Percentiles rank a stretch among this genome's conserved stretches.
These are phyloP conservation scores for Anthostomella pinea DNA, from an alignment of 2,329 filamentous ascomycete species.

Conservation along the genomic window DNA sequence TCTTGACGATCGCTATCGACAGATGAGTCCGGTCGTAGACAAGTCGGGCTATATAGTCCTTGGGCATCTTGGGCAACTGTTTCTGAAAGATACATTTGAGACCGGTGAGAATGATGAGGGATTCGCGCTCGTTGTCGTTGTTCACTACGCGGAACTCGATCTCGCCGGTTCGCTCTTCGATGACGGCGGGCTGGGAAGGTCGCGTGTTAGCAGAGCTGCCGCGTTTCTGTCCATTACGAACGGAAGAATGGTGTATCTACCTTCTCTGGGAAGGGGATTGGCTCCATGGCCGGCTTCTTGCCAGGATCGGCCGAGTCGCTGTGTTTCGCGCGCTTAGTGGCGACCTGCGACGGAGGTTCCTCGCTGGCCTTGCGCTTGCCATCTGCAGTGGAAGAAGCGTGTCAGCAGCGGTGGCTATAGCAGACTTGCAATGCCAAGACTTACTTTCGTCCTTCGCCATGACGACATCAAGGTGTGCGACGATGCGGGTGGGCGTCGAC, in stretches of 20 bases:
- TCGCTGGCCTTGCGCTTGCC: constrained; percentile 72
- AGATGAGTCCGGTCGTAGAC: constrained; percentile 97
- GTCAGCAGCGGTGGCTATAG: not conserved
- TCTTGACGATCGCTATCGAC: constrained; percentile 96
- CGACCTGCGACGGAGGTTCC: constrained; percentile 59
- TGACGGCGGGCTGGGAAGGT: constrained; percentile 67
- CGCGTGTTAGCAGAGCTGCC: constrained; percentile 28
- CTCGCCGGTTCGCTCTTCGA: constrained; percentile 89
- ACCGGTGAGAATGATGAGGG: constrained; percentile 89
- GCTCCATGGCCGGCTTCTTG: constrained; percentile 54
- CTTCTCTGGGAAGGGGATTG: constrained; percentile 88
- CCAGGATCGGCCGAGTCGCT: constrained; percentile 40
- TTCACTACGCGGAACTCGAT: constrained; percentile 98
- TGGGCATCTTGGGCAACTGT: constrained; percentile 97
- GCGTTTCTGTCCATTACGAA: no score
- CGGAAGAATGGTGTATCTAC: constrained; percentile 39
- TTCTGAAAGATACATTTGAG: constrained; percentile 99
- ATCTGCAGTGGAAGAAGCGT: constrained; percentile 32
- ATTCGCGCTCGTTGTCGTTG: constrained; percentile 86
- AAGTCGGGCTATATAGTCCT: constrained; percentile 95
- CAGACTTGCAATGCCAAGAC: constrained; percentile 7
- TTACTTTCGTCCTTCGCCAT: constrained; percentile 43
- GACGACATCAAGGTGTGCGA: constrained; percentile 4
- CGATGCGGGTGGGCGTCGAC: constrained; percentile 5
- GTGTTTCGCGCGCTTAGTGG: constrained; percentile 64